Evolutionary conservation across 1,139 yeast species (phyloP).

Genomic region (Saccharomyces hybrid): DNA sequence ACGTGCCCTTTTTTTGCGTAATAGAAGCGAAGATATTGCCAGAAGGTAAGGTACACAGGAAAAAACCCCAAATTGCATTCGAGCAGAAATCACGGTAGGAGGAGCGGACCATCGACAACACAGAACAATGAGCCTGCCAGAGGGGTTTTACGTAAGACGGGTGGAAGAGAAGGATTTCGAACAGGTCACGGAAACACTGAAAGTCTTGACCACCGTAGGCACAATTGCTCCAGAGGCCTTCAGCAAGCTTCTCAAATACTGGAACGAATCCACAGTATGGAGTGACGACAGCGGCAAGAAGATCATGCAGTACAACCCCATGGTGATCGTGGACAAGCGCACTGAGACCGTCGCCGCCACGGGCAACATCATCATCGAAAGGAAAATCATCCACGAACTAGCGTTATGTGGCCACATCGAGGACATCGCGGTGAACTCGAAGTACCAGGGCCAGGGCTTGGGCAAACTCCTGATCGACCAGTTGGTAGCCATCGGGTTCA

Average conservation of each 20-base stretch:
- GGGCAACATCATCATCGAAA: conserved; percentile 48
- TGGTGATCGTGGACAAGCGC: conserved; percentile 45
- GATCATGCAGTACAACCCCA: conserved; percentile 44
- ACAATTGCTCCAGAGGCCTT: conserved; percentile 41
- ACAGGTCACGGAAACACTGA: conserved; percentile 44
- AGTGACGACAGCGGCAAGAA: conserved; percentile 5
- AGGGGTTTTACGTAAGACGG: conserved; percentile 42
- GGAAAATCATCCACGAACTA: conserved; percentile 64
- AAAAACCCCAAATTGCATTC: background rate
- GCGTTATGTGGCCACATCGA: conserved; percentile 92
- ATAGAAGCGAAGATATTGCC: background rate
- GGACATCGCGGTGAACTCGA: conserved; percentile 73
- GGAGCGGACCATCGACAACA: background rate
- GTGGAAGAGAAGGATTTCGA: conserved; percentile 40
- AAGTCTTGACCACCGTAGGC: conserved; percentile 60
- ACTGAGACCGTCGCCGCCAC: conserved; percentile 39
- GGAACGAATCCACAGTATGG: conserved; percentile 35
- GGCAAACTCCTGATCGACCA: conserved; percentile 62
- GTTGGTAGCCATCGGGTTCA: conserved; percentile 51
- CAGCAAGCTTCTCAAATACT: conserved; percentile 37
- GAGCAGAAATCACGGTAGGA: background rate
- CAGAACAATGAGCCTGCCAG: conserved; percentile 6
- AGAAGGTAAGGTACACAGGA: background rate
- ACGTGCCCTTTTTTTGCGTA: background rate
- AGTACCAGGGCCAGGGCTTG: conserved; percentile 76